Conservation (phyloP, 345 rosid genomes). For the Murraya koenigii region DNA sequence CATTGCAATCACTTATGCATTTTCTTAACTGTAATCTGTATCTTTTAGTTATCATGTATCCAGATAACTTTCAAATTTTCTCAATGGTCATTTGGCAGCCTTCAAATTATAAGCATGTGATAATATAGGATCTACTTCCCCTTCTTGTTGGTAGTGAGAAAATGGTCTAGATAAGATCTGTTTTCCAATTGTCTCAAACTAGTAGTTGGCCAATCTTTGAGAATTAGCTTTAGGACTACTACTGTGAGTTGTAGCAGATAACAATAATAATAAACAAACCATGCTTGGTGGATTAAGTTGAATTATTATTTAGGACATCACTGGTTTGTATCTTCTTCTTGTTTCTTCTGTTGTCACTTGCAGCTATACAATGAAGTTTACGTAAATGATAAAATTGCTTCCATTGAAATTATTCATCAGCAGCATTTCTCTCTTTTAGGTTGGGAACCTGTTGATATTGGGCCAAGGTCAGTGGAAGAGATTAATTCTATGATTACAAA, state of each 20-base stretch:
- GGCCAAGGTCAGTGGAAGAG: constrained; percentile 52
- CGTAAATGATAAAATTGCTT: not conserved
- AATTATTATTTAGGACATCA: not conserved
- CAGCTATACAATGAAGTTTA: not conserved
- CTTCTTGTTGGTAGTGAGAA: not conserved
- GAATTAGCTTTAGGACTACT: not conserved
- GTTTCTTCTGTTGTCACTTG: constrained; percentile 1
- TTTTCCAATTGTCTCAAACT: not conserved
- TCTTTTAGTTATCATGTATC: not conserved
- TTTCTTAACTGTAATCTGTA: not conserved
- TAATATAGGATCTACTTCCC: not conserved
- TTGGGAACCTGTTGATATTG: constrained; percentile 64
- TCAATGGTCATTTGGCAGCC: not conserved
- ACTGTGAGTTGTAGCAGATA: not conserved
- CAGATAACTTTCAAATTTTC: not conserved
- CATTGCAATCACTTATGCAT: not conserved
- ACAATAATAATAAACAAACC: not conserved
- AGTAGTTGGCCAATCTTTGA: not conserved
- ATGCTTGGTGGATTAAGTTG: not conserved
- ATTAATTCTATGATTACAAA: constrained; percentile 39
- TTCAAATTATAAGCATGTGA: not conserved
- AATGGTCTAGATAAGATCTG: not conserved
- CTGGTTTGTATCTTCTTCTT: not conserved
- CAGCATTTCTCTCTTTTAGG: constrained; percentile 32
- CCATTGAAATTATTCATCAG: not conserved